phyloP scores from a whole-genome alignment of 768 basidiomycete species.

The Rhodocollybia butyracea region DNA sequence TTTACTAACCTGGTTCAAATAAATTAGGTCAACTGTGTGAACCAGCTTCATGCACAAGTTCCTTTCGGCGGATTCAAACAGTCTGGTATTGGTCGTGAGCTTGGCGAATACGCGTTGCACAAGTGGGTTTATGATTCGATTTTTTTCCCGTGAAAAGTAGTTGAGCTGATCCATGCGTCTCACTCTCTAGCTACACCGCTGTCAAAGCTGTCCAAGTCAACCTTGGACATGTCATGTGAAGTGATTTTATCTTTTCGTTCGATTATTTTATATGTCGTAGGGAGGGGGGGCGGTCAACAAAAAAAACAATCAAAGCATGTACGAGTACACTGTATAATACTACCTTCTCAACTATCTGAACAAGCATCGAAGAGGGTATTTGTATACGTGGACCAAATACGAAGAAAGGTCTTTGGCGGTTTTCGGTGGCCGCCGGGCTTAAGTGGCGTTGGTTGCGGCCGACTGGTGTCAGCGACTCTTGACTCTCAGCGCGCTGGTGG shows the following conservation, averaged over 20 bases:
- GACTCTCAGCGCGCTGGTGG: too few species aligned
- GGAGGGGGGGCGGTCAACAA: too few species aligned
- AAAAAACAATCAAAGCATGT: too few species aligned
- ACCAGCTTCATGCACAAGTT: conserved; percentile 42
- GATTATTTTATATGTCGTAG: too few species aligned
- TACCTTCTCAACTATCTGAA: too few species aligned
- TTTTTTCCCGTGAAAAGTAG: neutral
- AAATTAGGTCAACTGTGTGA: conserved; percentile 39
- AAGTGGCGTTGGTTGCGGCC: too few species aligned
- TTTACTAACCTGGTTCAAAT: neutral
- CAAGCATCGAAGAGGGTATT: too few species aligned
- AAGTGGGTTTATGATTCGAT: conserved; percentile 32
- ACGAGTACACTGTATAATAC: too few species aligned
- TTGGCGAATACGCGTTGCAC: conserved; percentile 60
- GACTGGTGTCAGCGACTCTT: too few species aligned
- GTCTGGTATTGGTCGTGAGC: conserved; percentile 67
- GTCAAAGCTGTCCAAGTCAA: conserved; percentile 67
- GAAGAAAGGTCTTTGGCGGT: too few species aligned
- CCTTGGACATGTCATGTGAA: conserved; percentile 29
- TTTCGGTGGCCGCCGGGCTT: too few species aligned
- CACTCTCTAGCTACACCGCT: conserved; percentile 41
- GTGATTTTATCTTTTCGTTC: neutral
- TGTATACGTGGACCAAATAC: too few species aligned
- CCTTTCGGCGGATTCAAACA: conserved; percentile 78
- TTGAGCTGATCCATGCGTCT: neutral